Percentiles rank a stretch among this genome's conserved stretches.
These are phyloP conservation scores for Fomitopsis serialis DNA, from an alignment of 768 basidiomycete genomes.

Conservation along the genomic window DNA sequence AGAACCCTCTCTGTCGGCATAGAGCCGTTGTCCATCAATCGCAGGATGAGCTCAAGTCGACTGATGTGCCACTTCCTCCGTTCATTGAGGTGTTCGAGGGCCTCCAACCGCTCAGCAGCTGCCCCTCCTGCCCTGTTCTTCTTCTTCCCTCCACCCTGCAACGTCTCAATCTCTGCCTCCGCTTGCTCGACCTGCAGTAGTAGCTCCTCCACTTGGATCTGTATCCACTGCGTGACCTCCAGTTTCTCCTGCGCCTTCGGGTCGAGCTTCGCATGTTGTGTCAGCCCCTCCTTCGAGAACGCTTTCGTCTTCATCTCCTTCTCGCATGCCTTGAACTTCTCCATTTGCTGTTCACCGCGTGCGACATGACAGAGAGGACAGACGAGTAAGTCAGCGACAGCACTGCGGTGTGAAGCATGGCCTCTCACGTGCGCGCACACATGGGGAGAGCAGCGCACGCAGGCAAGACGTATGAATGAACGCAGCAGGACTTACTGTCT, in stretches of 20 bases:
- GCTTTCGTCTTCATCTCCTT: slow-evolving; percentile 99
- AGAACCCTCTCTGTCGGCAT: slow-evolving; percentile 76
- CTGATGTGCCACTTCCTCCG: slow-evolving; percentile 93
- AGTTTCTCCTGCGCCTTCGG: slow-evolving; percentile 96
- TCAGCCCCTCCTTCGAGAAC: slow-evolving; percentile 97
- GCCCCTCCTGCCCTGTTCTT: slow-evolving; percentile 67
- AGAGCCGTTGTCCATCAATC: slow-evolving; percentile 91
- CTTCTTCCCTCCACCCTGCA: slow-evolving; percentile 78
- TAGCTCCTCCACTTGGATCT: slow-evolving; percentile 85
- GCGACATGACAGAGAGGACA: slow-evolving; percentile 5
- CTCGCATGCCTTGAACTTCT: slow-evolving; percentile 99
- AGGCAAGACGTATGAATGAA: not conserved
- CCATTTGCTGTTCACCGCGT: slow-evolving; percentile 85
- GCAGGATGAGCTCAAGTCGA: slow-evolving; percentile 87
- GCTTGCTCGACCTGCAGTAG: slow-evolving; percentile 89
- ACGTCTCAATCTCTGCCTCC: slow-evolving; percentile 89
- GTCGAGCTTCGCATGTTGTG: slow-evolving; percentile 89
- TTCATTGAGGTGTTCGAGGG: slow-evolving; percentile 87
- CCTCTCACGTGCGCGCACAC: slow-evolving; percentile 9
- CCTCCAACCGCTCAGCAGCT: slow-evolving; percentile 67
- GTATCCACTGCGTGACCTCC: slow-evolving; percentile 84
- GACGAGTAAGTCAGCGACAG: slow-evolving; percentile 6
- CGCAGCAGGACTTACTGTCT: slow-evolving; percentile 65
- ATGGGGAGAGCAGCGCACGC: not conserved
- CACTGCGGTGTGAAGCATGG: not conserved